Percentiles rank a stretch among this genome's conserved stretches.
Conservation (phyloP, 768 basidiomycete genomes). For the Amyloporia xantha region DNA sequence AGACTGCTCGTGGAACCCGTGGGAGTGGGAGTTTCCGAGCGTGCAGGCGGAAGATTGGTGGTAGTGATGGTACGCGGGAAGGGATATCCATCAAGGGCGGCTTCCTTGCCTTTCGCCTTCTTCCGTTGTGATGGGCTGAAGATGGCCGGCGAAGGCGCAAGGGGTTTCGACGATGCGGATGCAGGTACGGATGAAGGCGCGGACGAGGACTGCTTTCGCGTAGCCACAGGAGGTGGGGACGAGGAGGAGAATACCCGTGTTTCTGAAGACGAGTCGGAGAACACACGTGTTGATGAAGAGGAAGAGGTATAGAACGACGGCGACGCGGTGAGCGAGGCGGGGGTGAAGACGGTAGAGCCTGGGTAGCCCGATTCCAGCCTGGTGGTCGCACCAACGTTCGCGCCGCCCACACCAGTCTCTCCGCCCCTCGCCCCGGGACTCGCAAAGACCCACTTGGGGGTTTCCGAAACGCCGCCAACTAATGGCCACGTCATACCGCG, state of each 20-base stretch:
- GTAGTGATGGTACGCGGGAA: conserved; percentile 13
- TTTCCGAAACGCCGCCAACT: not conserved
- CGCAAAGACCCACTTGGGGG: not conserved
- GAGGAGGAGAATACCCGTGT: not conserved
- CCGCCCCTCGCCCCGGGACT: not conserved
- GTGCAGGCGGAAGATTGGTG: not conserved
- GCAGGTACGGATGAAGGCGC: not conserved
- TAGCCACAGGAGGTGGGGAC: not conserved
- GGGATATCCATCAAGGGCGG: conserved; percentile 16
- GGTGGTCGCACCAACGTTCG: not conserved
- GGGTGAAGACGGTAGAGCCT: conserved; percentile 3
- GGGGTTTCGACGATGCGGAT: conserved; percentile 2
- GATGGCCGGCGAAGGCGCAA: not conserved
- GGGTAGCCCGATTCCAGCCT: not conserved
- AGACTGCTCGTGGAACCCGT: conserved; percentile 8
- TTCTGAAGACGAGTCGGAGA: not conserved
- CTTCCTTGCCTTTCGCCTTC: conserved; percentile 7
- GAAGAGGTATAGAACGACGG: not conserved
- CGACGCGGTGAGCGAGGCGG: not conserved
- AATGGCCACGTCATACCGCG: not conserved
- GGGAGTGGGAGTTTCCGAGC: not conserved
- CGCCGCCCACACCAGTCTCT: not conserved
- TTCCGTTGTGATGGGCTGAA: not conserved
- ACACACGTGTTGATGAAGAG: not conserved
- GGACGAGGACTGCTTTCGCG: not conserved